These are phyloP conservation scores for Acmispon strigosus DNA, from an alignment of 306 rosid species.

Conservation along the genomic window DNA sequence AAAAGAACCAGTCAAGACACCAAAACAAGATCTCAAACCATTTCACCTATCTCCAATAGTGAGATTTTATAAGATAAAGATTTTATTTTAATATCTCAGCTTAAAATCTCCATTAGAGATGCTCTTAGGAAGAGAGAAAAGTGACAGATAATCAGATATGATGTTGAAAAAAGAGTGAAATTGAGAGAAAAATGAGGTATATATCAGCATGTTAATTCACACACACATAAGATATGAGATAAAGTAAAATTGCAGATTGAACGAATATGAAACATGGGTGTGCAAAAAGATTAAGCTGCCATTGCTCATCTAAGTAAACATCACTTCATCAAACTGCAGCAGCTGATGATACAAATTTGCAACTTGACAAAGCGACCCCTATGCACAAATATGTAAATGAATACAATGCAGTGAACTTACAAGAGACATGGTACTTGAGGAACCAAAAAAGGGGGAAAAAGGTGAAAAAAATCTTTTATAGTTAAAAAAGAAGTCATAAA, in stretches of 20 bases:
- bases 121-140: no score
- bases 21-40: no score
- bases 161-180: no score
- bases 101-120: no score
- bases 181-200: no score
- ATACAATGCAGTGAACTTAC: slow-evolving; percentile 61
- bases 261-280: slow-evolving; percentile 14
- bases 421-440: slow-evolving; percentile 34
- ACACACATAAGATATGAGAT: neutral
- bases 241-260: slow-evolving; percentile 4
- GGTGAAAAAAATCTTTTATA: slow-evolving; percentile 33
- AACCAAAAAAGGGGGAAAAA: neutral
- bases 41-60: no score
- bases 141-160: no score
- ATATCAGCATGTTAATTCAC: no score
- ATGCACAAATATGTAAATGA: slow-evolving; percentile 82
- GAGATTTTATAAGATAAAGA: no score
- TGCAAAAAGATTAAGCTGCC: slow-evolving; percentile 32
- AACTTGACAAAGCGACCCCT: slow-evolving; percentile 60
- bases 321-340: slow-evolving; percentile 39
- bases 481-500: slow-evolving; percentile 47
- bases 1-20: no score
- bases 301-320: slow-evolving; percentile 37
- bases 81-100: no score
- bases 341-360: slow-evolving; percentile 62